Base-by-base conservation (phyloP, 257 asterid genomes). In the Orobanche coerulescens region DNA sequence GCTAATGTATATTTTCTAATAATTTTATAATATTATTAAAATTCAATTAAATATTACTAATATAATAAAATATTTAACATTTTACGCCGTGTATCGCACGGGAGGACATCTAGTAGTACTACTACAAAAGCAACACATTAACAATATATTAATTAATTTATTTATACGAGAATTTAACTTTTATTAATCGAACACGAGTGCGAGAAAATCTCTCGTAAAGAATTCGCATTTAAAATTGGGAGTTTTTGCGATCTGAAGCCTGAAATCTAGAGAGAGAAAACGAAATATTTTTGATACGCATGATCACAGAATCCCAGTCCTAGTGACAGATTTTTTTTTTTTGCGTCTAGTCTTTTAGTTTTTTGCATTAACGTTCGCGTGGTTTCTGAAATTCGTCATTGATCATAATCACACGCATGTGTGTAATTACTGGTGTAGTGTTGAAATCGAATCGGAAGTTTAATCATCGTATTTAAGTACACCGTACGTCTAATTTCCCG, bases 391-490 rank as follows among this genome's bases (percentile, higher is more conserved):
- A 46, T 61, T 52, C 50, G 37, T 20, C 68, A 57, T 64, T 66
- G 78, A 73, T 73, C 82, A 68, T 64, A 60, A 66, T 67, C 77
- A 58, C 62, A 40, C 81, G 75, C 77, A 67, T 71, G 72, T 71
- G 62, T 19, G n/a, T 73, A n/a, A n/a, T 40, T 36, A 62, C 63
- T 67, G 52, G 66, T 56, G 64, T 33, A 53, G 65, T 6, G 47
- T 54, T 51, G 12, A 40, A 63, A 51, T 68, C 63, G 74, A 33
- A 63, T 68, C 60, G 56, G 44, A 26, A 62, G 57, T 74, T 28
- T 8, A 65, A 62, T 54, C 14, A 20, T 66, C 36, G 61, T 44
- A 64, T n/a, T 72, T 40, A 36, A 56, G 55, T 49, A 37, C 44
- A 48, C 42, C 50, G 70, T 65, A 23, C 20, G n/a, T 58, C 58